Evolutionary conservation across 805 yeast genomes (phyloP), one percentile per base, ranked within the genome.

Genomic region (Saccharomyces eubayanus): DNA sequence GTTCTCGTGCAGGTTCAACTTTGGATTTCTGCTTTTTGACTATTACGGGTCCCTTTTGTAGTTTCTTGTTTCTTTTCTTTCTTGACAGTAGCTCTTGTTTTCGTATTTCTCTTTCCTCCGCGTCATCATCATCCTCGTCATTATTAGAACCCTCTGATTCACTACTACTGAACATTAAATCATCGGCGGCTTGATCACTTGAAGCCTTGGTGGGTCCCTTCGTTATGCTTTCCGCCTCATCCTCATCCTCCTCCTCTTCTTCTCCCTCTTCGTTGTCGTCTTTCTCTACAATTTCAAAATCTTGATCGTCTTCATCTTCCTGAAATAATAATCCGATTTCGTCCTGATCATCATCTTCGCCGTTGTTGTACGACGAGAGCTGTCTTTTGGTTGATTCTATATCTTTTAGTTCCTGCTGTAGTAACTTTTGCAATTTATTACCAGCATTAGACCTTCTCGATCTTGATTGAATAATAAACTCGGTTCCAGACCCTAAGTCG

Each of bases 361-460:
- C 24, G 12, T 36, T 36, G 5, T 36, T 36, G 6, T 16, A 36
- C 3, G 43, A 36, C 10, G 43, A 36, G 46, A 88, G 89, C 3
- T 74, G 76, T 14, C 73, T 74, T 4, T 66, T 62, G 31, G 53
- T 59, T 3, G 60, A 54, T 46, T 61, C 56, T 53, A 65, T 55
- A 16, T 81, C 85, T 57, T 81, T 87, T 11, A 69, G 53, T 49
- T 70, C 96, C 29, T 87, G 77, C 55, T 83, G 86, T 20, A 94
- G 72, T 55, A 94, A 76, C 53, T 82, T 82, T 62, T 81, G 81
- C 66, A 94, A 74, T 52, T 94, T 76, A 51, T 88, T 85, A 14
- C 99, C 99, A 1, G 99, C 99, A 71, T 92, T 94, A 47, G 89
- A 70, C 52, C 99, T 81, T 58, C 89, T 76, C 56, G 81, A 73